Evolutionary conservation across 129 eudicot genomes (phyloP).

Genomic region (Oenanthe sinensis): DNA sequence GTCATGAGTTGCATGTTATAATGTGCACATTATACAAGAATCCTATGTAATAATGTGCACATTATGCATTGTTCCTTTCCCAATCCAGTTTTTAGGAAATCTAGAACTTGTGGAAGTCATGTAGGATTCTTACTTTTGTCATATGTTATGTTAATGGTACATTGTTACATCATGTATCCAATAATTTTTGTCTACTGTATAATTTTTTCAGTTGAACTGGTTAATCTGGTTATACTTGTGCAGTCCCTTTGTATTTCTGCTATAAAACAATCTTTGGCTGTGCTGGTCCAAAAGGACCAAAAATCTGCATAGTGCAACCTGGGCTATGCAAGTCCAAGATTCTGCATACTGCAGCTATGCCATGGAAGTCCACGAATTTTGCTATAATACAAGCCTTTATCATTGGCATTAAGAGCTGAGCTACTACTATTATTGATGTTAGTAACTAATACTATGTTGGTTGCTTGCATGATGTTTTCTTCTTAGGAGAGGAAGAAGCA

Average conservation of each 20-base stretch:
- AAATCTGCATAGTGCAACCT: constrained; percentile 26
- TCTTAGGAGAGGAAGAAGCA: constrained; percentile 57
- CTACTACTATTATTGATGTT: background rate
- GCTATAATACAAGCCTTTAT: background rate
- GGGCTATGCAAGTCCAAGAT: background rate
- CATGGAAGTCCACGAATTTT: background rate
- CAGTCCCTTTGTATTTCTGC: background rate
- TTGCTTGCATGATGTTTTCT: background rate
- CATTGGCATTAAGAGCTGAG: constrained; percentile 12
- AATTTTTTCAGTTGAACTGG: background rate
- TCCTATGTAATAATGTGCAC: background rate
- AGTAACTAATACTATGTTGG: background rate
- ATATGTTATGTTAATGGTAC: background rate
- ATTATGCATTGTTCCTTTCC: background rate
- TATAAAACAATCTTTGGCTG: background rate
- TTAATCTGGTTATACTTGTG: background rate
- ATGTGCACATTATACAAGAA: background rate
- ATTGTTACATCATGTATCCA: background rate
- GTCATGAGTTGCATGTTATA: background rate
- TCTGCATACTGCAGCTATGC: background rate
- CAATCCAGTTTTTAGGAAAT: background rate
- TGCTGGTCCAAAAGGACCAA: constrained; percentile 18
- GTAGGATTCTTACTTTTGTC: background rate
- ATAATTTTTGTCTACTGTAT: background rate
- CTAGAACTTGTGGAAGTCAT: background rate